These are phyloP conservation scores for Colletotrichum tropicicola DNA, from an alignment of 2,329 filamentous ascomycete species.

Conservation along the genomic window DNA sequence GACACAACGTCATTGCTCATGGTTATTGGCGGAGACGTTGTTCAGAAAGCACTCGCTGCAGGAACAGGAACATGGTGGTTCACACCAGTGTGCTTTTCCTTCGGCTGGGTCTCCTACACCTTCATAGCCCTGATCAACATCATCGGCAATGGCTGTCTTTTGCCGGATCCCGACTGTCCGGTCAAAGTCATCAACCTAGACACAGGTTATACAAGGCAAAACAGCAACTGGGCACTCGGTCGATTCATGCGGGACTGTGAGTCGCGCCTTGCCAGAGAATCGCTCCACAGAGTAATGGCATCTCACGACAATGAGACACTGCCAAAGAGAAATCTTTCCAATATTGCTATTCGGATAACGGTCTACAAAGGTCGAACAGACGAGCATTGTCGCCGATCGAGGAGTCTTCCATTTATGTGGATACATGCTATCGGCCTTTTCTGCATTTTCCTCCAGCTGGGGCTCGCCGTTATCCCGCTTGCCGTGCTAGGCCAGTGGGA, in stretches of 20 bases:
- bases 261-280: no score
- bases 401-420: not conserved
- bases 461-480: not conserved
- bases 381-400: not conserved
- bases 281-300: no score
- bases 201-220: constrained; percentile 30
- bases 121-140: constrained; percentile 26
- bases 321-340: not conserved
- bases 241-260: constrained; percentile 25
- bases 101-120: constrained; percentile 36
- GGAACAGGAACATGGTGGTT: constrained; percentile 21
- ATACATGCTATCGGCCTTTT: not conserved
- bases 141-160: constrained; percentile 32
- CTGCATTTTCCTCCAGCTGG: not conserved
- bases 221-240: constrained; percentile 26
- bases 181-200: constrained; percentile 35
- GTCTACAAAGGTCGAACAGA: not conserved
- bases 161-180: constrained; percentile 30
- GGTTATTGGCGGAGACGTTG: constrained; percentile 33
- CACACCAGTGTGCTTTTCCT: constrained; percentile 35
- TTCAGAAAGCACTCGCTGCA: constrained; percentile 33
- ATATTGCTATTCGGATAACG: not conserved
- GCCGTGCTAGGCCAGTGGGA: not conserved
- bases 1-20: constrained; percentile 31
- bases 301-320: not conserved